Conservation (phyloP, 2,329 filamentous ascomycete genomes). For the Nothomitra cinnamomea region DNA sequence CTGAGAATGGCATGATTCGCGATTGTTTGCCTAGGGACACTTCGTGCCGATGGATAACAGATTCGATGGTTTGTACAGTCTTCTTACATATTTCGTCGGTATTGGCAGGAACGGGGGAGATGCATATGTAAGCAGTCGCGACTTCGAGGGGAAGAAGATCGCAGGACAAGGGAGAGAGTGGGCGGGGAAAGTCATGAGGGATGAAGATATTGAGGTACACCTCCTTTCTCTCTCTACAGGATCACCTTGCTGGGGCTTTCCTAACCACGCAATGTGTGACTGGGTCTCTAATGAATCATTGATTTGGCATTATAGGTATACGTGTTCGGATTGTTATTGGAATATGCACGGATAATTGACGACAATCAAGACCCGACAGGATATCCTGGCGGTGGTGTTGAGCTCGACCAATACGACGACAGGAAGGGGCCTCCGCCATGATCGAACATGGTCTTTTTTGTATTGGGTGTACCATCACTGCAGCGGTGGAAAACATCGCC, state of each 20-base stretch:
- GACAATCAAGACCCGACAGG: conserved; percentile 43
- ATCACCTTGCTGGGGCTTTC: too few species aligned
- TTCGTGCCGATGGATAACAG: conserved; percentile 66
- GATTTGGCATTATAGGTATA: too few species aligned
- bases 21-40: conserved; percentile 58
- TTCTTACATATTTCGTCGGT: conserved; percentile 53
- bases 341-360: conserved; percentile 47
- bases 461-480: too few species aligned
- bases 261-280: too few species aligned
- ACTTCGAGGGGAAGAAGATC: conserved; percentile 19
- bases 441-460: too few species aligned
- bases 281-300: too few species aligned
- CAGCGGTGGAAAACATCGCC: too few species aligned
- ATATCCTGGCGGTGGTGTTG: conserved; percentile 29
- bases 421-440: too few species aligned
- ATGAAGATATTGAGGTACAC: conserved; percentile 48
- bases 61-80: conserved; percentile 53
- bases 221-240: too few species aligned
- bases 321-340: conserved; percentile 23
- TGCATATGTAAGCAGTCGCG: conserved; percentile 18
- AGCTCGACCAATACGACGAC: too few species aligned
- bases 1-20: conserved; percentile 61
- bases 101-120: background rate
- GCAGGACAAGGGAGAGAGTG: conserved; percentile 21
- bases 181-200: conserved; percentile 21